Base-by-base conservation (phyloP, 2,329 filamentous ascomycete genomes). In the Neofusicoccum sp. region DNA sequence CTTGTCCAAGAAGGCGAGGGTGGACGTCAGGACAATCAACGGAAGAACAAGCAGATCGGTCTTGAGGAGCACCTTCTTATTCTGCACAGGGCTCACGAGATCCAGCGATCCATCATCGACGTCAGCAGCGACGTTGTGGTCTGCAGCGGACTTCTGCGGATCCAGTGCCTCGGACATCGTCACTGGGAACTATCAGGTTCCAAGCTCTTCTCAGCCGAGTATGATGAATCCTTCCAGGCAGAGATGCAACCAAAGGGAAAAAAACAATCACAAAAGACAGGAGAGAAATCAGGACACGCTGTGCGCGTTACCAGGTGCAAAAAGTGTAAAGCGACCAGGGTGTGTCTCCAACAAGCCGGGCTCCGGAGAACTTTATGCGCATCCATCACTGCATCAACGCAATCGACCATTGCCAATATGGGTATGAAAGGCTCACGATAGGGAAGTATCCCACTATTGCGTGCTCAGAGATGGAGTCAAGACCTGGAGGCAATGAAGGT, bases 21-120 rank as follows among this genome's bases (percentile, higher is more conserved):
- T 40, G 2, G 34, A 26, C 5, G 48, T 53, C 48, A 53, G 24
- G 14, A 34, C 20, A 11, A 49, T 49, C 31, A 49, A 31, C n/a
- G 47, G 47, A 8, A 49, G 47, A 11, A 49, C 47, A 26, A 49
- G n/a, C 16, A 49, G n/a, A 49, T 49, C 48, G 6, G 48, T 40
- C 16, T 49, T 49, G 2, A 49, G 47, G n/a, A 49, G 16, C 57
- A 93, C 78, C 30, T 86, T 78, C 40, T 74, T 79, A 71, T 84
- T 86, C 58, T 87, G 16, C n/a, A 31, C 30, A 11, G 47, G 12
- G 30, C 8, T 34, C 11, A 26, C 14, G n/a, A 24, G 12, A 6
- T 34, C 47, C 30, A 20, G 16, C n/a, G 16, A 12, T 3, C 6
- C 31, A 31, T 34, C 31, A 34, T 26, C 30, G 2, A 24, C 16